Base-by-base conservation (phyloP, 2,329 filamentous ascomycete genomes). In the Acrocalymma vagum region DNA sequence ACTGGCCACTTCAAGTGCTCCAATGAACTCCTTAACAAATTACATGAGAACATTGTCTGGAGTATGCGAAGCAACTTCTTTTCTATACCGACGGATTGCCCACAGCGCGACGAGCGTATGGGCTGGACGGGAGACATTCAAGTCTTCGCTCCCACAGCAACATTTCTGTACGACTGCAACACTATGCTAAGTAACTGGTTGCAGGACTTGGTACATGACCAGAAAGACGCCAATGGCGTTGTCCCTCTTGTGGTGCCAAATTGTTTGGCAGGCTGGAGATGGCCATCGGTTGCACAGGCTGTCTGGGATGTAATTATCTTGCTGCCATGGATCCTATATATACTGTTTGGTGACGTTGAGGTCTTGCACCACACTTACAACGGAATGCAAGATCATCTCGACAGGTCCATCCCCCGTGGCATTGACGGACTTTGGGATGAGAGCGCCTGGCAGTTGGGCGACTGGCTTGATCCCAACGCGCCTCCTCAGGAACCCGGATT, bases 61-160 rank as follows among this genome's bases (percentile, higher is more conserved):
- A 74, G 74, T 3, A 82, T 82, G 75, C 71, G 74, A 16, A 79
- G 80, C 0, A 85, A 84, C 48, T 83, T 84, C 48, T 16, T 49
- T 3, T 39, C 33, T 1, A 25, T 49, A 1, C 46, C 38, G 3
- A 49, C 42, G 5, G 46, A 84, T 52, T 82, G 79, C 48, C 79
- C 80, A 0, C 77, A 82, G 77, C 35, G 43, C 3, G 78, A 82
- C 37, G 79, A 82, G 57, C 69, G 78, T 0, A 60, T 82, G 3
- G 75, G 76, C 18, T 79, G 80, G 80, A 78, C 75, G 0, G 75
- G 80, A 10, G 75, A 81, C 45, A 63, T 72, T 5, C 74, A 74
- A 20, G 67, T 74, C 1, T 83, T 83, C 40, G 63, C 68, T 0
- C 73, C 76, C 0, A 76, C 78, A 0, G 75, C 78, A 0, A 76